A percentile compares a stretch with the other conserved stretches of the same genome.
These are phyloP conservation scores for Cordyceps pruinosa DNA, from an alignment of 2,329 filamentous ascomycete species.

Conservation along the genomic window DNA sequence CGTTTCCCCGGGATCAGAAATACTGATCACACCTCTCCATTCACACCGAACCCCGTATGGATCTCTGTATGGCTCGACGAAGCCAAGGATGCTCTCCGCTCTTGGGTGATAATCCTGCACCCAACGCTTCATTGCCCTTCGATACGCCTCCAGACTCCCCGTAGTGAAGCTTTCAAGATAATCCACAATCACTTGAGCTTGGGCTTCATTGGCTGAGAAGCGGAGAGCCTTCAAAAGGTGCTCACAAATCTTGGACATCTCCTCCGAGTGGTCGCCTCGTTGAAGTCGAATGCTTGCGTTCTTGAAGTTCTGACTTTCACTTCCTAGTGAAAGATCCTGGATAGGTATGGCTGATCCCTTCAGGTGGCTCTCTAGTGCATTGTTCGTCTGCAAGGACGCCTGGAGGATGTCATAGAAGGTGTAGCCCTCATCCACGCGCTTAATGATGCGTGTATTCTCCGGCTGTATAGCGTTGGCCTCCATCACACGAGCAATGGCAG, in stretches of 20 bases:
- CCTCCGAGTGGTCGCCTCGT: not conserved
- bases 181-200: not conserved
- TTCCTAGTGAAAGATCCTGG: too few relatives aligned
- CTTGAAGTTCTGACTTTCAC: too few relatives aligned
- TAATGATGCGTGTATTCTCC: not conserved
- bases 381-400: too few relatives aligned
- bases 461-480: not conserved
- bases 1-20: not conserved
- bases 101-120: not conserved
- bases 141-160: not conserved
- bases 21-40: not conserved
- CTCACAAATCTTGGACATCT: not conserved
- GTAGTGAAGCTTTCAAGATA: not conserved
- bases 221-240: not conserved
- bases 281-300: not conserved
- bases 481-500: not conserved
- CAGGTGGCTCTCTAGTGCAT: not conserved
- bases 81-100: not conserved
- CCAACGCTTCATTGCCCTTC: not conserved
- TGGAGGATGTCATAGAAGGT: too few relatives aligned
- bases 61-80: not conserved
- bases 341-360: not conserved
- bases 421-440: not conserved
- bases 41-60: not conserved
- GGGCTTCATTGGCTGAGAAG: not conserved